A percentile compares a stretch with the other conserved stretches of the same genome.
These are phyloP conservation scores for Ustilago curta DNA, from an alignment of 1,284 basidiomycete species.

Conservation along the genomic window DNA sequence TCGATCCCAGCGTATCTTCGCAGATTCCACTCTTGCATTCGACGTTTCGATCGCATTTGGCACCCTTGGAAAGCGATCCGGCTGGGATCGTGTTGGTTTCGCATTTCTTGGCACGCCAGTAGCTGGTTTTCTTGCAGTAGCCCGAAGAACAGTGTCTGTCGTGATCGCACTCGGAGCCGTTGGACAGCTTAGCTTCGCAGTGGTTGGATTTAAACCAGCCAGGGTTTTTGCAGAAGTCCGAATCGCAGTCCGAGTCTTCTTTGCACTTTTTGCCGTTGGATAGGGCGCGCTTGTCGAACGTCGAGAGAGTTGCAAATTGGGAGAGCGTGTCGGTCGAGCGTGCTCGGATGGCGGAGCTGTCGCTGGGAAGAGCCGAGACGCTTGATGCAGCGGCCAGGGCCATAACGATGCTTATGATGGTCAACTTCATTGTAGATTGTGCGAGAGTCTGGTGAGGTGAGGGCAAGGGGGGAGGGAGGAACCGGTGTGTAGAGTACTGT, in stretches of 20 bases:
- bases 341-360: neutral
- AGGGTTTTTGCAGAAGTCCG: constrained; percentile 1
- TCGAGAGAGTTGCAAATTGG: neutral
- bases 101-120: constrained; percentile 1
- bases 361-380: constrained; percentile 11
- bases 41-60: constrained; percentile 5
- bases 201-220: constrained; percentile 1
- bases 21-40: constrained; percentile 5
- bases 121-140: constrained; percentile 2
- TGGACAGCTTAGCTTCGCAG: neutral
- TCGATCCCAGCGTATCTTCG: neutral
- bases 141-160: constrained; percentile 3
- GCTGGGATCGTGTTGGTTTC: neutral
- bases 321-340: neutral
- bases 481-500: no score
- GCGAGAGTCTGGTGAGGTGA: neutral
- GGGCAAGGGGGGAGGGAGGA: no score
- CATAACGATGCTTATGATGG: neutral
- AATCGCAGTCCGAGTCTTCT: constrained; percentile 3
- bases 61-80: neutral
- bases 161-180: constrained; percentile 1
- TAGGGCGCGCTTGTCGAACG: constrained; percentile 1
- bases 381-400: constrained; percentile 1
- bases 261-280: constrained; percentile 1
- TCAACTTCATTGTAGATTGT: constrained; percentile 8